Evolutionary conservation across 176 grass and related monocot genomes (phyloP).

Genomic region (Eremochloa ophiuroides): DNA sequence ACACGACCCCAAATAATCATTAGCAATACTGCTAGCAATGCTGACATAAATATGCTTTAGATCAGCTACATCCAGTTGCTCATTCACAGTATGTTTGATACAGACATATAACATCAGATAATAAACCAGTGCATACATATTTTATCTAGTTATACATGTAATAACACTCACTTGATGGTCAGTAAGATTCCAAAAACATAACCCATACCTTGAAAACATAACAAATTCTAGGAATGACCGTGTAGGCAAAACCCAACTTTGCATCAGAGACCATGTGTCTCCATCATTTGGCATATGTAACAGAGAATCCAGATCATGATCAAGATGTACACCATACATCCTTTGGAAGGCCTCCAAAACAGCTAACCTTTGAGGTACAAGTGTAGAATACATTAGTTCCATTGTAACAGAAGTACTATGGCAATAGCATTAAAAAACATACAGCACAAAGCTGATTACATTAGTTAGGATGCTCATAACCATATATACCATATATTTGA

Average conservation of each 20-base stretch:
- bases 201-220: constrained; percentile 89
- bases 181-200: not conserved
- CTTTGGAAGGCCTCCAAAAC: constrained; percentile 69
- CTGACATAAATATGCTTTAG: not conserved
- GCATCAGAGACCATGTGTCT: constrained; percentile 89
- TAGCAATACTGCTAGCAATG: not conserved
- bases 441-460: not conserved
- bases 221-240: constrained; percentile 94
- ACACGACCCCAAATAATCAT: not conserved
- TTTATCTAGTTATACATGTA: not conserved
- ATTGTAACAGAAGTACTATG: constrained; percentile 11
- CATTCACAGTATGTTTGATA: constrained; percentile 7
- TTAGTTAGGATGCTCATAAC: not conserved
- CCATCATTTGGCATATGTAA: constrained; percentile 73
- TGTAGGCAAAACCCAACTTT: constrained; percentile 94
- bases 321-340: constrained; percentile 74
- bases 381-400: constrained; percentile 19
- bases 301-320: constrained; percentile 55
- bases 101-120: not conserved
- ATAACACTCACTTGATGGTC: not conserved
- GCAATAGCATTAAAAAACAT: not conserved
- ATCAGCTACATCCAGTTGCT: not conserved
- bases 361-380: constrained; percentile 54
- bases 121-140: not conserved
- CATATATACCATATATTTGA: not conserved